Conservation (phyloP, 805 yeast genomes). For the Wickerhamomyces bovis region DNA sequence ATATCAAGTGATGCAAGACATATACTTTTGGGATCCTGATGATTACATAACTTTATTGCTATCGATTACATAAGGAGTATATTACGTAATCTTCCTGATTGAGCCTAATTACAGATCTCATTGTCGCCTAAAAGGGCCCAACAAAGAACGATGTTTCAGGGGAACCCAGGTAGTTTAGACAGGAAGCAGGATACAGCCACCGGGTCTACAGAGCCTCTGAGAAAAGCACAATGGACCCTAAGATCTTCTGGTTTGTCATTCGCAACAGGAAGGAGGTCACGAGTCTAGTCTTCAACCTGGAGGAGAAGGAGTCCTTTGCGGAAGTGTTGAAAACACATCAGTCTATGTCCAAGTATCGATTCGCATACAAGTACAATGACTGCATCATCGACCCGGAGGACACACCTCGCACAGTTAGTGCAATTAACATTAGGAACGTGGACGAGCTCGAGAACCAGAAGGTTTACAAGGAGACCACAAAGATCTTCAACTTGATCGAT, state of each 20-base stretch:
- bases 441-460: neutral
- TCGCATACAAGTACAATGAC: neutral
- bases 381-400: neutral
- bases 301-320: neutral
- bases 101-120: too few species aligned
- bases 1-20: neutral
- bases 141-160: neutral
- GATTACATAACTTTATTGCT: neutral
- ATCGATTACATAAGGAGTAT: neutral
- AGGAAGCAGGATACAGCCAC: neutral
- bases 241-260: neutral
- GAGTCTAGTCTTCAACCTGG: neutral
- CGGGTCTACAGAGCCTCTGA: neutral
- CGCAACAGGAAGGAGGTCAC: neutral
- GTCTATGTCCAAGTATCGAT: neutral
- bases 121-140: neutral
- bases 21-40: neutral
- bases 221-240: neutral
- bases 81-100: neutral
- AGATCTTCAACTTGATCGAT: neutral
- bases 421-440: neutral
- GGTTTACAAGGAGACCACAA: neutral
- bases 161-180: neutral
- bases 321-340: neutral
- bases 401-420: neutral